Conservation (phyloP, 1,139 yeast species). For the Meyerozyma athensensis region DNA sequence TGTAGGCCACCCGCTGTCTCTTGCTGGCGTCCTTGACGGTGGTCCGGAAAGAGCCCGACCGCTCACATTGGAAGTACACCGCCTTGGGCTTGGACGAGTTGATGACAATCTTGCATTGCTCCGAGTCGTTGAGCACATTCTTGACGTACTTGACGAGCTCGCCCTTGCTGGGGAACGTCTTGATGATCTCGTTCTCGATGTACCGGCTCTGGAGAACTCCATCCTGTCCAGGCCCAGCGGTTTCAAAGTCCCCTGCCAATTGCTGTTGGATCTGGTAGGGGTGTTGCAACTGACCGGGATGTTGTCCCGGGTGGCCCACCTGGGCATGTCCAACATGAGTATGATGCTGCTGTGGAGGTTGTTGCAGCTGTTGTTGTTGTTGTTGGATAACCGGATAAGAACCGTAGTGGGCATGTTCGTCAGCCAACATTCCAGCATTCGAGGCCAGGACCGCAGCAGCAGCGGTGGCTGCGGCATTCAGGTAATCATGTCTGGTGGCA, state of each 20-base stretch:
- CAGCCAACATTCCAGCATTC: slow-evolving; percentile 13
- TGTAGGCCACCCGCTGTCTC: slow-evolving; percentile 49
- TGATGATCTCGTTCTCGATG: slow-evolving; percentile 43
- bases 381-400: slow-evolving; percentile 24
- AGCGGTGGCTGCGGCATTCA: slow-evolving; percentile 15
- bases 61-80: slow-evolving; percentile 47
- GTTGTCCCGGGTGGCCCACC: slow-evolving; percentile 10
- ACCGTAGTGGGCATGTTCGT: slow-evolving; percentile 22
- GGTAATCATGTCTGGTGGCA: slow-evolving; percentile 13
- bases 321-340: slow-evolving; percentile 8
- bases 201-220: slow-evolving; percentile 15
- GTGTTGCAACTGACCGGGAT: slow-evolving; percentile 11
- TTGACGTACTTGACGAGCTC: slow-evolving; percentile 43
- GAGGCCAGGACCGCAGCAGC: slow-evolving; percentile 20
- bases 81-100: slow-evolving; percentile 49
- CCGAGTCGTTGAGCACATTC: slow-evolving; percentile 38
- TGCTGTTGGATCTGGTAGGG: slow-evolving; percentile 7
- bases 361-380: slow-evolving; percentile 25
- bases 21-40: slow-evolving; percentile 45
- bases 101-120: slow-evolving; percentile 45
- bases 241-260: slow-evolving; percentile 1
- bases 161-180: slow-evolving; percentile 38
- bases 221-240: slow-evolving; percentile 1
- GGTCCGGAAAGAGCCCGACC: slow-evolving; percentile 45
- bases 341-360: slow-evolving; percentile 12